A percentile compares a stretch with the other conserved stretches of the same genome.
Evolutionary conservation across 106 monocot genomes (phyloP).

Genomic region (Dioscorea zingiberensis): DNA sequence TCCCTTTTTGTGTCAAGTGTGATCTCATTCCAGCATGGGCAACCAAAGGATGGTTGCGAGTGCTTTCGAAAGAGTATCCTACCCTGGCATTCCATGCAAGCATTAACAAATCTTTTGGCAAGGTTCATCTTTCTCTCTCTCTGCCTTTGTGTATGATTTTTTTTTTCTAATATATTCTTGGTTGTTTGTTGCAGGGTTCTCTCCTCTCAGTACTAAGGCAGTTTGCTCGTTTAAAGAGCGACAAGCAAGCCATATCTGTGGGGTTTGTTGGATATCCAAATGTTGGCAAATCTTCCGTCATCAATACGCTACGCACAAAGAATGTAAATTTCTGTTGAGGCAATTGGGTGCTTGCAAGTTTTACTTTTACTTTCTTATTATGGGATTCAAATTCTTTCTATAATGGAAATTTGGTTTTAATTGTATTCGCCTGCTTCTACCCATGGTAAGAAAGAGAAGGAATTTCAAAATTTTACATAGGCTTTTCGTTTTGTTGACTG

Average conservation of each 20-base stretch:
- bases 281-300: constrained; percentile 99
- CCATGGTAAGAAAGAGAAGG: too few relatives aligned
- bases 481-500: too few relatives aligned
- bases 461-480: too few relatives aligned
- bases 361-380: too few relatives aligned
- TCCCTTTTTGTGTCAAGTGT: constrained; percentile 44
- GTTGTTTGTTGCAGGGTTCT: constrained; percentile 49
- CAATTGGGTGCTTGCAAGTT: too few relatives aligned
- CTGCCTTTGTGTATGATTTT: not conserved
- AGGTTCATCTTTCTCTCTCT: constrained; percentile 30
- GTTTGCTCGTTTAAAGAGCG: constrained; percentile 89
- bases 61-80: constrained; percentile 80
- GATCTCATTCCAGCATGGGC: constrained; percentile 96
- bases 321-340: constrained; percentile 42
- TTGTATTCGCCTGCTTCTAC: too few relatives aligned
- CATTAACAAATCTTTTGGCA: constrained; percentile 91
- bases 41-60: constrained; percentile 93
- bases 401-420: too few relatives aligned
- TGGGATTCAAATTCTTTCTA: too few relatives aligned
- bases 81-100: constrained; percentile 97
- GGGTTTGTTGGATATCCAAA: constrained; percentile 99
- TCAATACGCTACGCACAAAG: constrained; percentile 88
- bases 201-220: constrained; percentile 88
- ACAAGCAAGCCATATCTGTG: constrained; percentile 97
- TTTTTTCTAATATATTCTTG: not conserved